phyloP scores from a whole-genome alignment of 2,329 filamentous ascomycete species.

The Colletotrichum sp. region DNA sequence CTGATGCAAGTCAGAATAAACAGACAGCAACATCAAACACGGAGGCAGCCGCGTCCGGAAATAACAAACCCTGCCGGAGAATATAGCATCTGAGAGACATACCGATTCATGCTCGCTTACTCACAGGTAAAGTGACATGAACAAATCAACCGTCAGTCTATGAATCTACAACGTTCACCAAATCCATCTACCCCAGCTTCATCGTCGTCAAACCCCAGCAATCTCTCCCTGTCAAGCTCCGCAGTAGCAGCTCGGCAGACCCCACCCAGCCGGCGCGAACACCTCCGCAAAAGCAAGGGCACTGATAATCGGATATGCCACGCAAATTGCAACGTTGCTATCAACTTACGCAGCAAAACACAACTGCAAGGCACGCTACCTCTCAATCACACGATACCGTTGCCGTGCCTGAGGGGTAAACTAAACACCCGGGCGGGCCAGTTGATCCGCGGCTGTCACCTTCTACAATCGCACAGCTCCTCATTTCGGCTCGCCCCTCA shows the following conservation, averaged over 20 bases:
- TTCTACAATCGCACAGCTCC: neutral
- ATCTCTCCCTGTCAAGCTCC: neutral
- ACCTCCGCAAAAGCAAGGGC: neutral
- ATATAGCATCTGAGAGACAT: too few relatives aligned
- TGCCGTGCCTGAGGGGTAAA: neutral
- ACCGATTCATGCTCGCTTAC: too few relatives aligned
- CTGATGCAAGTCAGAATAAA: too few relatives aligned
- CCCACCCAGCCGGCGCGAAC: neutral
- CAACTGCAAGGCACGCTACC: neutral
- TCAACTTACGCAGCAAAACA: neutral
- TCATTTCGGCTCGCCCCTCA: neutral
- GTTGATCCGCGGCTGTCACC: neutral
- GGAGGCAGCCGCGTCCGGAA: too few relatives aligned
- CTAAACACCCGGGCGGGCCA: too few relatives aligned
- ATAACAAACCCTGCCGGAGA: too few relatives aligned
- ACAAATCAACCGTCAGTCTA: too few relatives aligned
- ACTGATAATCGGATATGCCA: neutral
- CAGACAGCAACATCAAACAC: too few relatives aligned
- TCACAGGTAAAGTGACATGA: too few relatives aligned
- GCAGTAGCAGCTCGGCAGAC: neutral
- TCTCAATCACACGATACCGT: neutral
- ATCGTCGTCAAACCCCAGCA: neutral
- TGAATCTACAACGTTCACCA: neutral
- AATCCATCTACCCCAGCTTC: neutral
- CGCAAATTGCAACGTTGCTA: slow-evolving; percentile 1